These are phyloP conservation scores for Moesziomyces sp. DNA, from an alignment of 1,284 basidiomycete species.

Conservation along the genomic window DNA sequence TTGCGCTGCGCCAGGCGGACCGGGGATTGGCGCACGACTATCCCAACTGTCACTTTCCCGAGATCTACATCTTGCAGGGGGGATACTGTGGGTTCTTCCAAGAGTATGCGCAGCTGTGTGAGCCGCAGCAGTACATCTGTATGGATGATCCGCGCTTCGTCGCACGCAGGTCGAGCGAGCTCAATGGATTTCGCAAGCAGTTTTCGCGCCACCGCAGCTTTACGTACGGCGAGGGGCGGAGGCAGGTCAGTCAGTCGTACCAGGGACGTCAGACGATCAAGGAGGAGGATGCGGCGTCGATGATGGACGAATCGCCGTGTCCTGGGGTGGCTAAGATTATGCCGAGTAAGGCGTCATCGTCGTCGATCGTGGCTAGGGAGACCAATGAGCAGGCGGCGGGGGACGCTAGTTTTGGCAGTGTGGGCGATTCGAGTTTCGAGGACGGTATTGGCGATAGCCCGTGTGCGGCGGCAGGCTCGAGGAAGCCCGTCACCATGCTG, in stretches of 20 bases:
- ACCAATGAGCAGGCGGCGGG: conserved; percentile 4
- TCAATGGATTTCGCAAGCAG: conserved; percentile 87
- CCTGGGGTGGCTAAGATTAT: conserved; percentile 8
- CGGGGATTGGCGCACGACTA: conserved; percentile 86
- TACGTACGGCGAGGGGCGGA: conserved; percentile 57
- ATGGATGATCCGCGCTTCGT: conserved; percentile 94
- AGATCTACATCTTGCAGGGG: conserved; percentile 95
- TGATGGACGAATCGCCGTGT: conserved; percentile 46
- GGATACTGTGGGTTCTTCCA: conserved; percentile 91
- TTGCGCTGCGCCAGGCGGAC: conserved; percentile 89
- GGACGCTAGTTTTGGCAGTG: conserved; percentile 59
- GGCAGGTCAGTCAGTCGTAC: conserved; percentile 4
- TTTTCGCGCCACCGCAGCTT: conserved; percentile 68
- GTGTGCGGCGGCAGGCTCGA: conserved; percentile 47
- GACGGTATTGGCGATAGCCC: conserved; percentile 56
- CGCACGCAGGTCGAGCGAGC: conserved; percentile 80
- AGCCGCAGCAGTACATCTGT: conserved; percentile 83
- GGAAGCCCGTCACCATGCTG: conserved; percentile 22
- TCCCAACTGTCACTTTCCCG: conserved; percentile 93
- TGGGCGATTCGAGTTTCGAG: conserved; percentile 62
- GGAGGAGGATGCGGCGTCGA: conserved; percentile 40
- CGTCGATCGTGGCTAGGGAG: background rate
- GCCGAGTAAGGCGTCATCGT: background rate
- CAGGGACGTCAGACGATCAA: conserved; percentile 24
- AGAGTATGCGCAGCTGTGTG: conserved; percentile 76